A percentile compares a stretch with the other conserved stretches of the same genome.
phyloP scores from a whole-genome alignment of 805 yeast species.

The Metschnikowia henanensis region DNA sequence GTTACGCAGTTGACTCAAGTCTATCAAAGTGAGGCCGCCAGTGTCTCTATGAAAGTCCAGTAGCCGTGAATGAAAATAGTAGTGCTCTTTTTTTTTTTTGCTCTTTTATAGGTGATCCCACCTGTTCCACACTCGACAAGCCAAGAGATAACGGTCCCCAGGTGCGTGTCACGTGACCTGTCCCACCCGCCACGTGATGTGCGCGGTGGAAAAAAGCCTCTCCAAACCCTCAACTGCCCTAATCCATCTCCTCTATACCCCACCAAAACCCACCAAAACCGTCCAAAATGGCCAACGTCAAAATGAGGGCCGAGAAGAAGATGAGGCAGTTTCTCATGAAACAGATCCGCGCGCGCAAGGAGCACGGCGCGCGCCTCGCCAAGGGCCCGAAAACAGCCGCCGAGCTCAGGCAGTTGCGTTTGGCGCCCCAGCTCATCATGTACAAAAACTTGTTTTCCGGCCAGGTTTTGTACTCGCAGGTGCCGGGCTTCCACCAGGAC shows the following conservation, averaged over 20 bases:
- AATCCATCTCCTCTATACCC: background rate
- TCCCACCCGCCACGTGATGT: too few relatives aligned
- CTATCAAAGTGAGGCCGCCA: too few relatives aligned
- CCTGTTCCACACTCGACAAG: too few relatives aligned
- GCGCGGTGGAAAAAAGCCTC: too few relatives aligned
- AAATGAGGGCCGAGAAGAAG: conserved; percentile 44
- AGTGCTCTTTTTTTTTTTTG: too few relatives aligned
- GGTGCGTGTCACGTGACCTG: too few relatives aligned
- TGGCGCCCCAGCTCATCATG: conserved; percentile 81
- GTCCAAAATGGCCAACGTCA: conserved; percentile 34
- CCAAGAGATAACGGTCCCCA: too few relatives aligned
- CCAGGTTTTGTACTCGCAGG: conserved; percentile 86
- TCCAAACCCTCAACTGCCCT: background rate
- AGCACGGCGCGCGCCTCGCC: conserved; percentile 44
- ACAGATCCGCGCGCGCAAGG: conserved; percentile 43
- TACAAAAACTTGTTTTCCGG: conserved; percentile 88
- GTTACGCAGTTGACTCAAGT: too few relatives aligned
- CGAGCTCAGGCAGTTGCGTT: conserved; percentile 46
- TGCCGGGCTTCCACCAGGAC: conserved; percentile 59
- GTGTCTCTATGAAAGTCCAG: too few relatives aligned
- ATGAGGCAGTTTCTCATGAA: conserved; percentile 48
- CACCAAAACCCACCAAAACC: conserved; percentile 2
- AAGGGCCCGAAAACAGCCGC: conserved; percentile 34
- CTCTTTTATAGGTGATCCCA: too few relatives aligned
- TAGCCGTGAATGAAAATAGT: too few relatives aligned